Conservation (phyloP, 2,329 filamentous ascomycete genomes). For the Gaeumannomyces tritici region DNA sequence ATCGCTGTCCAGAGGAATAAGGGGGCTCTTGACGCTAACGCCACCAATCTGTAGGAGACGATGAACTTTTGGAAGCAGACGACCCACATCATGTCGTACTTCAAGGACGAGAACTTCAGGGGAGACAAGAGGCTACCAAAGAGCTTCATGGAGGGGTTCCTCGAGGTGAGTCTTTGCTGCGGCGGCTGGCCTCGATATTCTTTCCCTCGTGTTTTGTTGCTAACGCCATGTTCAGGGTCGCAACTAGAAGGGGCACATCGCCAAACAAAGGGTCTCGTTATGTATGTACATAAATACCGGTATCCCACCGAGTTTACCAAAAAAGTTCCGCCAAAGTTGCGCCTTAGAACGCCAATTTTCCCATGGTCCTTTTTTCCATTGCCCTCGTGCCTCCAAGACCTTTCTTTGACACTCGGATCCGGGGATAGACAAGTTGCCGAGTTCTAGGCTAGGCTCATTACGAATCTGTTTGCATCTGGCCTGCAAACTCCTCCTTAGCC, state of each 20-base stretch:
- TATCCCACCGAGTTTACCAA: background rate
- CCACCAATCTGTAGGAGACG: slow-evolving; percentile 60
- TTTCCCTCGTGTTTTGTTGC: background rate
- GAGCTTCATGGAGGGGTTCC: slow-evolving; percentile 88
- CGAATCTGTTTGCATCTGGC: slow-evolving; percentile 1
- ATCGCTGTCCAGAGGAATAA: background rate
- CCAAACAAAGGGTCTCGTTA: background rate
- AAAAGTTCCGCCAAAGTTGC: background rate
- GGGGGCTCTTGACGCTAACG: background rate
- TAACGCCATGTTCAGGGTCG: slow-evolving; percentile 33
- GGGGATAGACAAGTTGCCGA: background rate
- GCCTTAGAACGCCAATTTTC: slow-evolving; percentile 1
- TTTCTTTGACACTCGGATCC: background rate
- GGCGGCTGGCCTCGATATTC: background rate
- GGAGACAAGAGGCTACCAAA: slow-evolving; percentile 69
- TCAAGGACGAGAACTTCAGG: slow-evolving; percentile 73
- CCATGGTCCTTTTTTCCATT: background rate
- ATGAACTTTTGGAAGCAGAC: slow-evolving; percentile 99
- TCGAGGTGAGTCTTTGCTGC: slow-evolving; percentile 59
- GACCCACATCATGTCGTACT: slow-evolving; percentile 93
- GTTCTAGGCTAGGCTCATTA: background rate
- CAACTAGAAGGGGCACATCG: slow-evolving; percentile 31
- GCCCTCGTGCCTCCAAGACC: background rate
- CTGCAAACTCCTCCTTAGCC: slow-evolving; percentile 50
- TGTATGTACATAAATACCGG: slow-evolving; percentile 1